Evolutionary conservation across 305 asterid species (phyloP).

Genomic region (Solanum hybrid): DNA sequence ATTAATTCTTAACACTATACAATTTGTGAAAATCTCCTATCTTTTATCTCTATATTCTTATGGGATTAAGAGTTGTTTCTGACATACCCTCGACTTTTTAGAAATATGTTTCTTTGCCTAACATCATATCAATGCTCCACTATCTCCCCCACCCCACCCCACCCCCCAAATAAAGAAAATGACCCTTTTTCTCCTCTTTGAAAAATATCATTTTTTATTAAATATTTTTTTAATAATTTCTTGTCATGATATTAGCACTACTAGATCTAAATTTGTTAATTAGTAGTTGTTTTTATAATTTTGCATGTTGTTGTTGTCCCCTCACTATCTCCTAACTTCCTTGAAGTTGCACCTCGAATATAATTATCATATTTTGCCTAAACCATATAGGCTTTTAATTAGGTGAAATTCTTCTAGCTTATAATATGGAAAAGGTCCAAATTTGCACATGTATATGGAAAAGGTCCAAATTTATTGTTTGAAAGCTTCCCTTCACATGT

Average conservation of each 20-base stretch:
- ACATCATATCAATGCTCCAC: not conserved
- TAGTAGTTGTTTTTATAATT: not conserved
- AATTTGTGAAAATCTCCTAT: not conserved
- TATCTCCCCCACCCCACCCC: too few relatives aligned
- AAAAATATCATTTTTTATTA: not conserved
- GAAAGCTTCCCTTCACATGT: not conserved
- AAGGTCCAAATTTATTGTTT: not conserved
- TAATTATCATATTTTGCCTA: not conserved
- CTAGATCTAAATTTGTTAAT: not conserved
- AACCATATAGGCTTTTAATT: not conserved
- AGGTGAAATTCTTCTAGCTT: not conserved
- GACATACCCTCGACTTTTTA: not conserved
- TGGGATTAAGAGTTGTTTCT: not conserved
- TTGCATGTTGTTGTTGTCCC: conserved; percentile 2
- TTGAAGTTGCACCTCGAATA: not conserved
- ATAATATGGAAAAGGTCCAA: not conserved
- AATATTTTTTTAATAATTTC: not conserved
- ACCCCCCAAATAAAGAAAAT: not conserved
- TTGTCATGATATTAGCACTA: not conserved
- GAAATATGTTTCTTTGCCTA: not conserved
- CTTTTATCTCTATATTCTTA: not conserved
- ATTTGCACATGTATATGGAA: not conserved
- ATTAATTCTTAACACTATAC: too few relatives aligned
- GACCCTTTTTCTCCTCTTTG: not conserved
- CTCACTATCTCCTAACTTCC: not conserved